Evolutionary conservation across 495 filamentous ascomycete genomes (phyloP).

Genomic region (Elasticomyces elasticus): DNA sequence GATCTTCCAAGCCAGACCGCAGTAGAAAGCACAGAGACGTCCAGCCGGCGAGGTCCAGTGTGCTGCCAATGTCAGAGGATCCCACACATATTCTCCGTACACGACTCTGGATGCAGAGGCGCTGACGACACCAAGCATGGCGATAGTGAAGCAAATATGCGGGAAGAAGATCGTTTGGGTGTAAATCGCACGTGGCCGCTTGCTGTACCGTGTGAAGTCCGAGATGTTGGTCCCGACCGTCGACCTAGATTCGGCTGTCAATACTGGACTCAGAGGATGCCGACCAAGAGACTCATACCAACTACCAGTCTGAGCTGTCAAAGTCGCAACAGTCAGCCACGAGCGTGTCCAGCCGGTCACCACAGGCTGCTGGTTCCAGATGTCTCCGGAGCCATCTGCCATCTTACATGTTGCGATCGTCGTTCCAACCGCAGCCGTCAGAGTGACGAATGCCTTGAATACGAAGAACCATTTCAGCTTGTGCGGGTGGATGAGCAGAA

Average conservation of each 20-base stretch:
- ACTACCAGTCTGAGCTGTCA: conserved; percentile 7
- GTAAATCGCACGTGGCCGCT: conserved; percentile 2
- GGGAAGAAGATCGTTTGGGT: conserved; percentile 9
- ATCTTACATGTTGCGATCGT: conserved; percentile 5
- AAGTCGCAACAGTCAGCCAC: conserved; percentile 5
- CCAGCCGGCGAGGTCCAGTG: conserved; percentile 21
- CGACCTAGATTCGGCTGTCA: background rate
- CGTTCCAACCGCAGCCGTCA: background rate
- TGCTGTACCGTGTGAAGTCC: conserved; percentile 5
- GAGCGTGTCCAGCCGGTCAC: background rate
- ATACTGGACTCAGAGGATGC: too few relatives aligned
- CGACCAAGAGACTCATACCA: background rate
- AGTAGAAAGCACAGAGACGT: conserved; percentile 30
- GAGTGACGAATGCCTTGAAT: conserved; percentile 7
- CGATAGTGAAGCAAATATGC: conserved; percentile 14
- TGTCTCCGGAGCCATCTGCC: conserved; percentile 9
- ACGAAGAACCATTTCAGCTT: conserved; percentile 20
- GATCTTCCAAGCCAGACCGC: conserved; percentile 37
- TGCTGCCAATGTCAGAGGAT: conserved; percentile 22
- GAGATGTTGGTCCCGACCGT: conserved; percentile 10
- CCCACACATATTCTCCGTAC: conserved; percentile 13
- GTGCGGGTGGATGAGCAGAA: too few relatives aligned
- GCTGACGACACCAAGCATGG: conserved; percentile 30
- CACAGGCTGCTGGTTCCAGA: conserved; percentile 10
- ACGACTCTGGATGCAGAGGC: background rate